Evolutionary conservation across 2,329 filamentous ascomycete species (phyloP).

Genomic region (Huntiella abstrusa): DNA sequence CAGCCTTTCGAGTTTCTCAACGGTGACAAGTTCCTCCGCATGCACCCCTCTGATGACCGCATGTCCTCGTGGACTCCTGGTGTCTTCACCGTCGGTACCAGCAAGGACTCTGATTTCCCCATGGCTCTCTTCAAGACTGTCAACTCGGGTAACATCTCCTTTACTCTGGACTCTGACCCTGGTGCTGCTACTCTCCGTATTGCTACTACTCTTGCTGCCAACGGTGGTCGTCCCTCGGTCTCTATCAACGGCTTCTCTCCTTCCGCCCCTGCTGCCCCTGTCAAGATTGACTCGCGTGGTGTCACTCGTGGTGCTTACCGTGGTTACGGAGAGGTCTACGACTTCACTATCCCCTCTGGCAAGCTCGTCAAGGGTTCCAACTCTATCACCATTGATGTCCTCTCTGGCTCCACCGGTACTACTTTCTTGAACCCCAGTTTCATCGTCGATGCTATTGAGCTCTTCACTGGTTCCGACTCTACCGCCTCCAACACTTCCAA

Average conservation of each 20-base stretch:
- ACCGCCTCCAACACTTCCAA: not conserved
- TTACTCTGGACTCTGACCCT: slow-evolving; percentile 32
- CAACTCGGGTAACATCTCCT: slow-evolving; percentile 42
- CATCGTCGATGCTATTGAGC: slow-evolving; percentile 12
- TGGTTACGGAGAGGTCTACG: slow-evolving; percentile 44
- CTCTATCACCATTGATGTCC: slow-evolving; percentile 40
- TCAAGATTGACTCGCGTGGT: slow-evolving; percentile 44
- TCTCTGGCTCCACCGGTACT: slow-evolving; percentile 37
- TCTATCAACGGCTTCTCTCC: slow-evolving; percentile 36
- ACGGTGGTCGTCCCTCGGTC: slow-evolving; percentile 36
- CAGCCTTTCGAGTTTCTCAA: slow-evolving; percentile 46
- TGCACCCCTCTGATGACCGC: slow-evolving; percentile 48
- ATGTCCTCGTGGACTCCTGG: slow-evolving; percentile 42
- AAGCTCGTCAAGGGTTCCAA: slow-evolving; percentile 40
- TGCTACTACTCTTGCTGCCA: slow-evolving; percentile 44
- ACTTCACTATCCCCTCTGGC: slow-evolving; percentile 38
- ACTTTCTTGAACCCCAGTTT: slow-evolving; percentile 39
- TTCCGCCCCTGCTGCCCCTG: slow-evolving; percentile 31
- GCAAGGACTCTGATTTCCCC: slow-evolving; percentile 33
- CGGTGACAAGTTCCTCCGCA: slow-evolving; percentile 44
- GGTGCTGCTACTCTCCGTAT: slow-evolving; percentile 41
- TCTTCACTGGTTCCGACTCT: slow-evolving; percentile 7
- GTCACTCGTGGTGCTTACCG: slow-evolving; percentile 47
- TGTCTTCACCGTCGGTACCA: slow-evolving; percentile 43
- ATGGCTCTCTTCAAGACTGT: slow-evolving; percentile 46